Conservation (phyloP, 2,329 filamentous ascomycete species). For the Teratosphaeria gauchensis region DNA sequence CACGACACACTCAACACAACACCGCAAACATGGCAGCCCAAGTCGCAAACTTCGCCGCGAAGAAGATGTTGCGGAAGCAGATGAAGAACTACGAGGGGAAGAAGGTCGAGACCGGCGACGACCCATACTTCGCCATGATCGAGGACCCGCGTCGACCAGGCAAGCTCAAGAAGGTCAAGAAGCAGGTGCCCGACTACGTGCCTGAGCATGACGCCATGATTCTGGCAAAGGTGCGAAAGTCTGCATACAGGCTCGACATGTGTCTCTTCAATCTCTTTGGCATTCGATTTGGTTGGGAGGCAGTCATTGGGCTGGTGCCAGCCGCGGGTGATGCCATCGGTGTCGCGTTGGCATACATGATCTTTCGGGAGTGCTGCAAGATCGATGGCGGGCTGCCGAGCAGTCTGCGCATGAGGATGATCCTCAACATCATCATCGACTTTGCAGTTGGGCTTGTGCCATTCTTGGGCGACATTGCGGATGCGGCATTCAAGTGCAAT, state of each 20-base stretch:
- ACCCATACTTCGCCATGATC: conserved; percentile 81
- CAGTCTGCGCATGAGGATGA: conserved; percentile 58
- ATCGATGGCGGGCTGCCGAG: conserved; percentile 67
- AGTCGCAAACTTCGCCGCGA: conserved; percentile 41
- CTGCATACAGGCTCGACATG: conserved; percentile 79
- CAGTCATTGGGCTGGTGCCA: conserved; percentile 75
- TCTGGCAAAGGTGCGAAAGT: conserved; percentile 74
- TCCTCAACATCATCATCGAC: conserved; percentile 67
- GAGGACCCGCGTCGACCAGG: conserved; percentile 61
- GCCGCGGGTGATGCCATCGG: conserved; percentile 70
- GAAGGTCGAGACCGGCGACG: conserved; percentile 36
- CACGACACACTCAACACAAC: background rate
- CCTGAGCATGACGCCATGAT: conserved; percentile 72
- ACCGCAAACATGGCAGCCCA: conserved; percentile 33
- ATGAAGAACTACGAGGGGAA: conserved; percentile 40
- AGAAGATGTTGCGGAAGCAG: conserved; percentile 39
- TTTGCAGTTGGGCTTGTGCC: conserved; percentile 66
- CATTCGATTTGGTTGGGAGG: conserved; percentile 80
- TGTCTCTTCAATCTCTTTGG: conserved; percentile 72
- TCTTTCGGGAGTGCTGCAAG: conserved; percentile 61
- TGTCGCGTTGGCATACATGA: conserved; percentile 61
- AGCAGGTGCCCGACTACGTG: conserved; percentile 72
- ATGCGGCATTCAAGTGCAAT: conserved; percentile 65
- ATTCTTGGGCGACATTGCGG: conserved; percentile 64
- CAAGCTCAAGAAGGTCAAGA: conserved; percentile 75